Base-by-base conservation (phyloP, 2,329 filamentous ascomycete species). In the Penicillium sp. region DNA sequence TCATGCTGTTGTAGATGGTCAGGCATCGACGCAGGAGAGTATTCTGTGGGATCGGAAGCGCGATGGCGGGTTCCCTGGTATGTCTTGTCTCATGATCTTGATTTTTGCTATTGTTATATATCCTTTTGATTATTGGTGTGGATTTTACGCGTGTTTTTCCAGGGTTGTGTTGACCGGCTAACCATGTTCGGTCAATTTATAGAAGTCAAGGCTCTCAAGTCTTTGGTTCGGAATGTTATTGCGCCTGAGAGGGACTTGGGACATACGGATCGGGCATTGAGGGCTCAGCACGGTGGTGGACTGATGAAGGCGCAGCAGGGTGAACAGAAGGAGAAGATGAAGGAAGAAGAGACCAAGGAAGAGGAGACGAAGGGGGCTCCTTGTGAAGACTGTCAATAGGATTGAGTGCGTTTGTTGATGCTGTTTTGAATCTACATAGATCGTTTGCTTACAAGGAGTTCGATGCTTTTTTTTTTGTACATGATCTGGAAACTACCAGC, bases 181-280 rank as follows among this genome's bases (percentile, higher is more conserved):
- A 45, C 29, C 34, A 13, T 29, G 55, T 36, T 8, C 40, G 10
- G 24, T 48, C n/a, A 39, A 21, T 7, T 41, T 42, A 44, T 54
- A 76, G 92, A 97, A 76, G 92, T 90, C 2, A 96, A 97, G 75
- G 87, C 93, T 62, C 81, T 97, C 41, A 97, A 97, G 77, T 86
- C 91, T 55, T 81, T 87, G 14, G 85, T 97, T 5, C 80, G 93
- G 54, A 90, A 97, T 75, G 81, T 90, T 48, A 86, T 97, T 63
- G 87, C 94, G 66, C 93, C 92, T 0, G 79, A 77, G 1, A 81
- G 88, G 57, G 83, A 93, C 67, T 76, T 97, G 49, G 93, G 93
- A 0, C 93, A 97, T 75, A 87, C 91, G 22, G 89, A 92, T 71
- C 79, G 84, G 50, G 75, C 75, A 1, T 61, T 77, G 59, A 70